A percentile compares a stretch with the other conserved stretches of the same genome.
Evolutionary conservation across 106 monocot genomes (phyloP).

Genomic region (Allium fistulosum): DNA sequence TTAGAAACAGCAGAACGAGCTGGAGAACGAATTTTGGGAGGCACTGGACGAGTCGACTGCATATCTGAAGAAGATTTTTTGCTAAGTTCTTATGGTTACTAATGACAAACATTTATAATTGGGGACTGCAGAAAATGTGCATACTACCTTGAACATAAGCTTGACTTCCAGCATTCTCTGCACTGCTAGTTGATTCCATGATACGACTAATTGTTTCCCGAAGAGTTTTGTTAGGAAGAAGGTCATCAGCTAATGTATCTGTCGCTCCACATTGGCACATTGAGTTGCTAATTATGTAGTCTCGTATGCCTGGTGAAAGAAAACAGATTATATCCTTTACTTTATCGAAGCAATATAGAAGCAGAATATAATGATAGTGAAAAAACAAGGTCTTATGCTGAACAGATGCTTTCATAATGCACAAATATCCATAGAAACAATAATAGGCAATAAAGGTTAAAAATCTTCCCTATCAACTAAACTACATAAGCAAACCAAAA

Average conservation of each 20-base stretch:
- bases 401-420: too few species aligned
- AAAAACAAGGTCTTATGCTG: too few species aligned
- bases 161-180: constrained; percentile 87
- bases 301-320: constrained; percentile 66
- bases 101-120: too few species aligned
- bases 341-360: too few species aligned
- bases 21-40: constrained; percentile 37
- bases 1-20: constrained; percentile 46
- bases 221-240: constrained; percentile 93
- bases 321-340: not conserved
- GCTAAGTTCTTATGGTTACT: too few species aligned
- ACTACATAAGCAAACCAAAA: too few species aligned
- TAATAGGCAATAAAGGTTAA: too few species aligned
- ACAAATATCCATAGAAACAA: too few species aligned
- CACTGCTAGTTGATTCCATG: constrained; percentile 77
- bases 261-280: constrained; percentile 87
- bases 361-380: too few species aligned
- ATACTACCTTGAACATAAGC: constrained; percentile 63
- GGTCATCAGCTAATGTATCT: constrained; percentile 90
- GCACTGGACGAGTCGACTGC: constrained; percentile 40
- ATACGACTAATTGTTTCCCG: constrained; percentile 88
- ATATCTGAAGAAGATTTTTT: constrained; percentile 27
- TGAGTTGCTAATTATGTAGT: constrained; percentile 76
- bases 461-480: too few species aligned
- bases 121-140: constrained; percentile 6